Conservation (phyloP, 2,329 filamentous ascomycete species). For the Zalaria sp. region DNA sequence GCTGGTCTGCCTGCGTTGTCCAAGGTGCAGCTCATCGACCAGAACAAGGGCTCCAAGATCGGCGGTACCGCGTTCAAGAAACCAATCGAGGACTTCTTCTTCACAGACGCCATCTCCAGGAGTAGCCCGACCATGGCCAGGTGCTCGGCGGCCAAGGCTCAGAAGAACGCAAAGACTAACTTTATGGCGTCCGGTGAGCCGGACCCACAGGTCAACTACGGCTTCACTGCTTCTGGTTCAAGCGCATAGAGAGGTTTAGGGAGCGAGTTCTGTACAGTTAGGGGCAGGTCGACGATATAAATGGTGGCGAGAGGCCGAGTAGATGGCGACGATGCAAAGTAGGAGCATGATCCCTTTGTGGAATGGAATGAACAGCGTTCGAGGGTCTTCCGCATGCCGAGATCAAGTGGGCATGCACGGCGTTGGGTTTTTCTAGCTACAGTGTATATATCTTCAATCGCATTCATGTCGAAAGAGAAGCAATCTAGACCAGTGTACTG, state of each 20-base stretch:
- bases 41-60: slow-evolving; percentile 78
- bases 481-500: no score
- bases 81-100: slow-evolving; percentile 92
- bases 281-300: no score
- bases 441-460: no score
- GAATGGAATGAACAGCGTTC: no score
- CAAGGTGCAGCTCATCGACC: slow-evolving; percentile 90
- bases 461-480: no score
- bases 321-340: no score
- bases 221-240: not conserved
- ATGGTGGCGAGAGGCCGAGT: no score
- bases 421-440: no score
- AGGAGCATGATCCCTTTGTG: no score
- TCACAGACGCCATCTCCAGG: slow-evolving; percentile 92
- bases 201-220: slow-evolving; percentile 15
- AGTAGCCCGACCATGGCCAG: slow-evolving; percentile 98
- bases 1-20: slow-evolving; percentile 55
- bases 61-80: slow-evolving; percentile 64
- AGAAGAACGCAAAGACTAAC: slow-evolving; percentile 34
- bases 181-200: slow-evolving; percentile 35
- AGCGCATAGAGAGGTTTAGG: not conserved
- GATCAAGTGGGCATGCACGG: no score
- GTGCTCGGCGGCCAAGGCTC: slow-evolving; percentile 81
- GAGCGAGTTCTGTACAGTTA: no score
- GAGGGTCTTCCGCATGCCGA: no score